Base-by-base conservation (phyloP, 257 asterid species). In the Ilex asprella region DNA sequence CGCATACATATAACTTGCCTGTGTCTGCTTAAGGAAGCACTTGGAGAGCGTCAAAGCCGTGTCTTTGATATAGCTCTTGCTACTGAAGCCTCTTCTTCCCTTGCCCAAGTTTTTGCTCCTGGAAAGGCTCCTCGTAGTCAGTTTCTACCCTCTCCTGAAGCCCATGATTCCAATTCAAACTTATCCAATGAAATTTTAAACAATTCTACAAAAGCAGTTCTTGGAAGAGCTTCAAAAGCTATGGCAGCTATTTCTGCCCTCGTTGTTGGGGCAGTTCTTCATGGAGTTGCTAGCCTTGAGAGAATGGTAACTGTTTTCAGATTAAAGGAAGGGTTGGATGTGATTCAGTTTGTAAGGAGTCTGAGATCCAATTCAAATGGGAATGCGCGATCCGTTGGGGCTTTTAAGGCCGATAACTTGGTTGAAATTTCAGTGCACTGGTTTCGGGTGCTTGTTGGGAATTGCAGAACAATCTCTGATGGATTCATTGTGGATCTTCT, bases 1-100 rank as follows among this genome's bases (percentile, higher is more conserved):
- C 91, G 86, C 43, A 70, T 93, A 71, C 99, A 87, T 78, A 69
- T 87, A 53, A 63, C 80, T 60, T 93, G 99, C 75, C 82, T 93
- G 31, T 76, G 88, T 69, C 77, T 93, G 70, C 82, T 93, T 65
- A 93, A 87, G 83, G 97, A 89, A 67, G 99, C 96, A 44, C 95
- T 93, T 55, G 99, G 97, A 55, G 97, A 93, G 77, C 99, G 96
- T 64, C 99, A 93, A 77, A 87, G 96, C 66, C 85, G 96, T 64
- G 99, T 89, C 57, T 89, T 89, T 74, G 99, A 93, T 72, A 96
- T 93, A 70, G 99, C 96, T 78, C 88, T 93, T 73, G 94, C 99
- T 35, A 75, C 82, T 21, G 99, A 93, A 82, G 85, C 95, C 75
- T 86, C 95, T 63, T 76, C 86, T 65, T 84, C 85, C 71, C 91